A percentile compares a stretch with the other conserved stretches of the same genome.
phyloP scores from a whole-genome alignment of 208 protist genomes.

The Porcisia hertigi region DNA sequence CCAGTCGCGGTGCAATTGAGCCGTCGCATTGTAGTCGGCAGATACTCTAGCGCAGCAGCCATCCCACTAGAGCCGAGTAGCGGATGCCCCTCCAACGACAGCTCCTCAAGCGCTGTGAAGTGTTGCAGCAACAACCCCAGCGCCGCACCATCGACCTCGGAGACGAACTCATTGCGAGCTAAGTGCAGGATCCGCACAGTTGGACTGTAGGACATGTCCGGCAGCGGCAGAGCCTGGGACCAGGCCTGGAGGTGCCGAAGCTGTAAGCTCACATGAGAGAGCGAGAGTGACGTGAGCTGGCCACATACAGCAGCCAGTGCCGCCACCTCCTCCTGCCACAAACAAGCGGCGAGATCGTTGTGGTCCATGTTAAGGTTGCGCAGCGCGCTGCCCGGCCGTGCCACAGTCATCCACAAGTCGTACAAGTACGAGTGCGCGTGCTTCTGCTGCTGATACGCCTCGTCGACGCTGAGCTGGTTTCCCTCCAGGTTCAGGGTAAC shows the following conservation, averaged over 20 bases:
- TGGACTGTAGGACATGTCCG: constrained; percentile 1
- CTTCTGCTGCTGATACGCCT: constrained; percentile 10
- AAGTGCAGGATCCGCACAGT: constrained; percentile 51
- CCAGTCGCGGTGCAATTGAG: constrained; percentile 50
- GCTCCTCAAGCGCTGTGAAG: constrained; percentile 50
- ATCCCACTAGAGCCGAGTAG: constrained; percentile 44
- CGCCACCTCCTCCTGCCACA: constrained; percentile 56
- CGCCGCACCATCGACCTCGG: constrained; percentile 33
- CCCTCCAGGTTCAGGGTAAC: constrained; percentile 60
- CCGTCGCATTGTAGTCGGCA: constrained; percentile 29
- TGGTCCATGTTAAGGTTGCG: constrained; percentile 59
- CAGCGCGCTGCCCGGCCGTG: constrained; percentile 35
- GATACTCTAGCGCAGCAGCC: constrained; percentile 26
- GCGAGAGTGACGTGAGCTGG: constrained; percentile 48
- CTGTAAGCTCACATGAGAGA: constrained; percentile 49
- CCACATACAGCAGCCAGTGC: constrained; percentile 43
- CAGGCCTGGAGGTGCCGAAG: constrained; percentile 52
- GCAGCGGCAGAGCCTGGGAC: constrained; percentile 27
- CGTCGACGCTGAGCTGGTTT: constrained; percentile 54
- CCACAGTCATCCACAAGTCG: constrained; percentile 36
- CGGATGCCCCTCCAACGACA: constrained; percentile 57
- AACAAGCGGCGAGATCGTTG: constrained; percentile 59
- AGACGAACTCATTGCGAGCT: constrained; percentile 50
- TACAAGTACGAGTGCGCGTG: constrained; percentile 46
- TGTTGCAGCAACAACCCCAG: constrained; percentile 43